Evolutionary conservation across 1,284 basidiomycete genomes (phyloP), one percentile per base, ranked within the genome.

Genomic region (Puccinia hordei): DNA sequence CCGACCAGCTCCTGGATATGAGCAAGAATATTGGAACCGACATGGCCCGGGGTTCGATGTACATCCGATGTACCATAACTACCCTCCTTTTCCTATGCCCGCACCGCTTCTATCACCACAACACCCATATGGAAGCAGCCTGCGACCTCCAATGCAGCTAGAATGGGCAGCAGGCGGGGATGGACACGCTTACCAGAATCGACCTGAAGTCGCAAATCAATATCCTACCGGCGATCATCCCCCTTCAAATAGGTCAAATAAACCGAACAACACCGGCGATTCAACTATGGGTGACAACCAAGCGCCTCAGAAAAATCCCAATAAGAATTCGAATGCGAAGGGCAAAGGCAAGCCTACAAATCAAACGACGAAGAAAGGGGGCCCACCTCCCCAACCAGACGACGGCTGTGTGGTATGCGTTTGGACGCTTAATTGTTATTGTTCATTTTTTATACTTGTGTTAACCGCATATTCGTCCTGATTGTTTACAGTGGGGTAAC

Each of bases 361-460:
- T 71, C 68, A 71, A 46, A 2, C 44, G 19, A 35, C 68, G 27
- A 71, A 71, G 68, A 71, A 71, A 53, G 68, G 44, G 24, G 65
- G 65, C 65, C 65, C 66, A 27, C 66, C 66, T 46, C 66, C 66
- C 15, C 68, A 51, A 71, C 44, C 68, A 33, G 27, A 71, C 15
- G 68, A 51, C 30, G 46, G 27, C 30, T 33, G 4, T 46, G 51
- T 46, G 22, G 68, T 71, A 33, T 35, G 68, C 12, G 38, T 63
- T 63, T 38, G 15, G 27, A 12, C 19, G 44, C 38, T 27, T 35
- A 15, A n/a, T n/a, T n/a, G n/a, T n/a, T n/a, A 30, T 33, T 15
- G 8, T 38, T 69, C 44, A 65, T 27, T 12, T 46, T 1, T 22
- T 27, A 35, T 0, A 44, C 41, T 27, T 44, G 9, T 27, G 24